Conservation (phyloP, 2,329 filamentous ascomycete species). For the Arthrinium puccinioides region DNA sequence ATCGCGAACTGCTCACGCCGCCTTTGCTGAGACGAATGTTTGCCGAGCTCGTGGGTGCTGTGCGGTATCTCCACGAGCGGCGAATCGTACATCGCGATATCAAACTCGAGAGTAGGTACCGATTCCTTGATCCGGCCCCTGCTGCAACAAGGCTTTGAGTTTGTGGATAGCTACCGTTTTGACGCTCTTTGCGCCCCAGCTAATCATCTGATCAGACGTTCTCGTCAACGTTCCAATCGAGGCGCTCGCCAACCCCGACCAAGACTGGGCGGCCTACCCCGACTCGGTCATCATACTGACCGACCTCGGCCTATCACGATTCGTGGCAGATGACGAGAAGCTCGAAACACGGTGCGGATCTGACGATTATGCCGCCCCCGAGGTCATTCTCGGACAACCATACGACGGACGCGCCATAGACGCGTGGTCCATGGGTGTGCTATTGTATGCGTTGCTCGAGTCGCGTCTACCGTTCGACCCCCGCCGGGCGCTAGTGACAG, state of each 20-base stretch:
- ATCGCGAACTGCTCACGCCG: constrained; percentile 60
- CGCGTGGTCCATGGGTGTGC: constrained; percentile 89
- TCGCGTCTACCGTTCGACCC: constrained; percentile 91
- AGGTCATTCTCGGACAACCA: constrained; percentile 89
- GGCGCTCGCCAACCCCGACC: constrained; percentile 54
- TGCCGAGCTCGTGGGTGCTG: constrained; percentile 77
- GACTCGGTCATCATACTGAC: constrained; percentile 82
- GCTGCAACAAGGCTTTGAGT: too few species aligned
- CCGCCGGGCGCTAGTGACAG: constrained; percentile 72
- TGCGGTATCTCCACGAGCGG: constrained; percentile 75
- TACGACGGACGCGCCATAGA: constrained; percentile 92
- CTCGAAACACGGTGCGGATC: constrained; percentile 92
- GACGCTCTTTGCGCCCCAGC: constrained; percentile 8
- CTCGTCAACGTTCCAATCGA: constrained; percentile 74
- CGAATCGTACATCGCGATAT: constrained; percentile 95
- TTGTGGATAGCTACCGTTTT: too few species aligned
- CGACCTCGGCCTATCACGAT: constrained; percentile 82
- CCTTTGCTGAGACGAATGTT: constrained; percentile 76
- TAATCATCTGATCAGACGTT: constrained; percentile 54
- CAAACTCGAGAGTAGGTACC: constrained; percentile 79
- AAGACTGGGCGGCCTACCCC: constrained; percentile 69
- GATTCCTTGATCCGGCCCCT: background rate
- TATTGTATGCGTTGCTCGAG: constrained; percentile 90
- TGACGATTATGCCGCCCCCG: constrained; percentile 94
- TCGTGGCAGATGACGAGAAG: constrained; percentile 77